phyloP scores from a whole-genome alignment of 2,329 filamentous ascomycete species.

The Ceratocystis diversiconidia region DNA sequence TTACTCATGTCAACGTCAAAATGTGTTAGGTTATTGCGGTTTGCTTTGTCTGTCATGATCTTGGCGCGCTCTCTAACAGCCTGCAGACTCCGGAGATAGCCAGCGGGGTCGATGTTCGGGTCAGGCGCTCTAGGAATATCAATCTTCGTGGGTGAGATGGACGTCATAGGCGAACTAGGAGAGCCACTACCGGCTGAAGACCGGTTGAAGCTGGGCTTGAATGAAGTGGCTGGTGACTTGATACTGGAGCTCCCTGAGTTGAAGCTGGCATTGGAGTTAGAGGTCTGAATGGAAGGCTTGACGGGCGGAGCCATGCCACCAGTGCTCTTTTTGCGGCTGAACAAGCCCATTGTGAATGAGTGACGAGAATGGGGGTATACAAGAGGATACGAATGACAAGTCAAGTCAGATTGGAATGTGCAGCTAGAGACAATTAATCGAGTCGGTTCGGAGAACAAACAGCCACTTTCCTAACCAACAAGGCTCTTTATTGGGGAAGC shows the following conservation, averaged over 20 bases:
- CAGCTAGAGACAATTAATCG: too few relatives aligned
- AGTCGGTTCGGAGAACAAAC: too few relatives aligned
- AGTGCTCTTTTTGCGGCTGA: slow-evolving; percentile 17
- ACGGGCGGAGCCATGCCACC: slow-evolving; percentile 9
- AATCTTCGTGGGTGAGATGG: slow-evolving; percentile 51
- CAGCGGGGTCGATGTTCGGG: slow-evolving; percentile 73
- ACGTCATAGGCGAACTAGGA: slow-evolving; percentile 36
- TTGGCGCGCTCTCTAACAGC: slow-evolving; percentile 69
- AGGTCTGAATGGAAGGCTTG: slow-evolving; percentile 29
- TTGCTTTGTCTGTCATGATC: slow-evolving; percentile 62
- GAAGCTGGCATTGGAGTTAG: slow-evolving; percentile 37
- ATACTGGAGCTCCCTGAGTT: slow-evolving; percentile 37
- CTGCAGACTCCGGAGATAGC: slow-evolving; percentile 78
- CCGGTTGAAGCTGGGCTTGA: slow-evolving; percentile 33
- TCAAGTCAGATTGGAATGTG: too few relatives aligned
- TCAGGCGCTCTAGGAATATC: slow-evolving; percentile 75
- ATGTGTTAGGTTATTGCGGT: slow-evolving; percentile 63
- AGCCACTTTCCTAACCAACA: background rate
- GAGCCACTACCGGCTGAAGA: slow-evolving; percentile 36
- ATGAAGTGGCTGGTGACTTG: slow-evolving; percentile 28
- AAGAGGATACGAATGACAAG: too few relatives aligned
- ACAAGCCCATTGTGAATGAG: slow-evolving; percentile 24
- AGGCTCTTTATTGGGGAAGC: background rate
- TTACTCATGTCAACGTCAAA: slow-evolving; percentile 81
- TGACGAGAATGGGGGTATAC: background rate